Evolutionary conservation across 2,329 filamentous ascomycete genomes (phyloP).

Genomic region (Fusarium musae): DNA sequence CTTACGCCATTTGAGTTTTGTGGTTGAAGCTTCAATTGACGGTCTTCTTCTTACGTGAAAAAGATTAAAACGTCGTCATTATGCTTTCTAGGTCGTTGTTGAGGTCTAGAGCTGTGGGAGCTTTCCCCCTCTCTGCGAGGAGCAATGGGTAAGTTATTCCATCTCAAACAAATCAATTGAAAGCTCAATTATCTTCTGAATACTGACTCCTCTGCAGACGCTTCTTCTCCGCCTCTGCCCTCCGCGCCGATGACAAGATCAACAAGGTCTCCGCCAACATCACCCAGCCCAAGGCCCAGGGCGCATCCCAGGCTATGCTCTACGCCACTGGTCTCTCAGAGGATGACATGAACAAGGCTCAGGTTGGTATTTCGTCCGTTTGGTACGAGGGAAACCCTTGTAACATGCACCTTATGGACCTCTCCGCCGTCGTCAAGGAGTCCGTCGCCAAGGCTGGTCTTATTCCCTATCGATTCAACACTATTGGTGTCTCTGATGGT

Average conservation of each 20-base stretch:
- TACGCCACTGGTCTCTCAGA: conserved; percentile 93
- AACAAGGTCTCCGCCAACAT: conserved; percentile 88
- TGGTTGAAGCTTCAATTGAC: conserved; percentile 38
- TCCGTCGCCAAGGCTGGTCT: conserved; percentile 77
- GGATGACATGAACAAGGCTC: conserved; percentile 92
- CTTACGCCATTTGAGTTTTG: conserved; percentile 14
- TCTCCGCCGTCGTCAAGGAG: conserved; percentile 78
- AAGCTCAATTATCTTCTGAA: background rate
- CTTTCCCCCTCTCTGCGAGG: conserved; percentile 39
- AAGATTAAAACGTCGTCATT: conserved; percentile 14
- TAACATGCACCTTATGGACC: conserved; percentile 97
- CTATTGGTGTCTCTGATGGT: conserved; percentile 94
- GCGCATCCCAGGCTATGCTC: conserved; percentile 98
- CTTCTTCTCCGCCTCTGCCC: conserved; percentile 61
- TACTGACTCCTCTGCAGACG: conserved; percentile 52
- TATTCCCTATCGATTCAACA: conserved; percentile 98
- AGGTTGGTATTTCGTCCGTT: conserved; percentile 96
- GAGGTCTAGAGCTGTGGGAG: conserved; percentile 45
- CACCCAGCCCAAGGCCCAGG: conserved; percentile 97
- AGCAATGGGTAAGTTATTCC: conserved; percentile 42
- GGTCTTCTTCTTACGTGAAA: background rate
- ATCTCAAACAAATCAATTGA: background rate
- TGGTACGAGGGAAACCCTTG: conserved; percentile 99
- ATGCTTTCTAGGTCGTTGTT: conserved; percentile 47
- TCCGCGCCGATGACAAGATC: conserved; percentile 66